Evolutionary conservation across 768 basidiomycete species (phyloP), one percentile per base, ranked within the genome.

Genomic region (Russula dissimulans): DNA sequence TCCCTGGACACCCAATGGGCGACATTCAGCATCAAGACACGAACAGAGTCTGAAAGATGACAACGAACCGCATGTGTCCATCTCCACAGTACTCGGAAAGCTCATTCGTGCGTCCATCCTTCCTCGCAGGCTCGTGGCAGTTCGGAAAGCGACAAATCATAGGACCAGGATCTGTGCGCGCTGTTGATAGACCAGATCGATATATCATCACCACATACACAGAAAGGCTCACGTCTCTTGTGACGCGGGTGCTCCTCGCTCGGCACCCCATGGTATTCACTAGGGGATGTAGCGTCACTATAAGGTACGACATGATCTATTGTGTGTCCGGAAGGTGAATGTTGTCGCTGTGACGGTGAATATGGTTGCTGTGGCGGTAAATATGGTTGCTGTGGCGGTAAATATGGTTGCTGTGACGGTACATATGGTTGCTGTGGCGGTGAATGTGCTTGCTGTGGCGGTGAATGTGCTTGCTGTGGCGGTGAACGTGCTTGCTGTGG

Each of bases 31-130:
- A 34, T 5, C 41, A 47, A 29, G 11, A 14, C 14, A 57, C 39
- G 39, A 32, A 2, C 18, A 32, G 15, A 32, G 17, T 14, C 3
- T 2, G 26, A 12, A 34, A 57, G 18, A 18, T 0, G 18, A 57
- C 8, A 7, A 60, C 61, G 56, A 32, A 62, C 61, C 7, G 10
- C 56, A 57, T 62, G 11, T 62, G 61, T 0, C 14, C 45, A 1
- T 5, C 12, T 18, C 38, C 32, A 22, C 60, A 61, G 22, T 61
- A 61, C 45, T 61, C 60, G 10, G 22, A 36, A 5, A 43, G 31
- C 15, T 57, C 56, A 1, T 17, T 6, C 31, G 54, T 47, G 3
- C 3, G 4, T 4, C 6, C 5, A 29, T 57, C 50, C 38, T 3
- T 15, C 12, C 2, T 6, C 60, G 42, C 60, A 26, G 31, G 39